Evolutionary conservation across 148 eudicot genomes (phyloP), one percentile per base, ranked within the genome.

Genomic region (Drosera capensis): DNA sequence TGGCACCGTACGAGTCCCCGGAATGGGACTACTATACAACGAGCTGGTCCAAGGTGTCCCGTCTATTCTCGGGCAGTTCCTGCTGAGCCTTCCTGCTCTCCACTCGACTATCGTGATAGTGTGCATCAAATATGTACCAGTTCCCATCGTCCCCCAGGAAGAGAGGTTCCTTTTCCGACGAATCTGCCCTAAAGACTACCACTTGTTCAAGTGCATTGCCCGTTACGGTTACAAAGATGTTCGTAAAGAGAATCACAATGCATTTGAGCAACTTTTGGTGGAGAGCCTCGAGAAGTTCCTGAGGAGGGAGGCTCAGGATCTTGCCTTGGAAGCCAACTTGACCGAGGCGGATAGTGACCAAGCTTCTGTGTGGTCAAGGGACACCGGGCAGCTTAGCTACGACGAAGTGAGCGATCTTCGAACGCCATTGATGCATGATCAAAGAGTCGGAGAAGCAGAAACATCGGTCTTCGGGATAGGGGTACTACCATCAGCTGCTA

Each of bases 31-130:
- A 22, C 49, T 90, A 5, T 90, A 90, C 66, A 84, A 71, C 22
- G 99, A 90, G 61, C 80, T 90, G 0, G 95, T 90, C 51, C 79
- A 78, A 41, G 99, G 99, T 0, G 61, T 90, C 43, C 99, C 99
- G 13, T 84, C 95, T 3, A 71, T 90, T 46, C 50, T 90, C 3
- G 87, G 93, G 5, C 95, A 75, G 46, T 78, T 84, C 63, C 71
- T 84, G 20, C 57, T 84, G 21, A 77, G 78, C 43, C 76, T 90
- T 35, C 99, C 99, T 0, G 95, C 93, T 1, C 73, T 90, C 43
- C 99, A 90, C 57, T 84, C 99, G 0, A 72, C 75, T 9, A 50
- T 90, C 6, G 71, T 84, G 49, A 84, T 84, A 20, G 95, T 90
- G 15, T 80, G 93, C 70, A 75, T 90, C 56, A 90, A 84, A 45